A percentile compares a stretch with the other conserved stretches of the same genome.
Evolutionary conservation across 768 basidiomycete genomes (phyloP).

Genomic region (Tulasnella sp.): DNA sequence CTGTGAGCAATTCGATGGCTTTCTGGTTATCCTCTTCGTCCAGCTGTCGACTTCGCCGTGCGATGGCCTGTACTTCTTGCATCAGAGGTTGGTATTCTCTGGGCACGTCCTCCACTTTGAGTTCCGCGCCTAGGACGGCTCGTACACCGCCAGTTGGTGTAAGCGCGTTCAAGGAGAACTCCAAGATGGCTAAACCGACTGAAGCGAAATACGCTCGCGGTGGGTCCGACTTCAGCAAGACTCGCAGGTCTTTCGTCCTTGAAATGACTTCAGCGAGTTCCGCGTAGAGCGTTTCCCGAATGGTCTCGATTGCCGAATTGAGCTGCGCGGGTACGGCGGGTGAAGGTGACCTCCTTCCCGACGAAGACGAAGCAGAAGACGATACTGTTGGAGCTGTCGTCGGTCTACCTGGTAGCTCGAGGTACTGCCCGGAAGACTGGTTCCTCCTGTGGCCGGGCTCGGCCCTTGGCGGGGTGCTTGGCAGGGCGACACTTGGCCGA

Average conservation of each 20-base stretch:
- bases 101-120: constrained; percentile 59
- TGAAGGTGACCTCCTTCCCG: constrained; percentile 14
- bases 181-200: constrained; percentile 64
- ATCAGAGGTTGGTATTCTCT: constrained; percentile 59
- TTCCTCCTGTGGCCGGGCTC: background rate
- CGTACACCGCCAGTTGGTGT: constrained; percentile 44
- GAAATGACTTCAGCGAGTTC: constrained; percentile 64
- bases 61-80: constrained; percentile 51
- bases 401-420: constrained; percentile 13
- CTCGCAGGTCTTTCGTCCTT: constrained; percentile 44
- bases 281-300: constrained; percentile 82
- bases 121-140: constrained; percentile 49
- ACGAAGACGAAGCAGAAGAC: constrained; percentile 20
- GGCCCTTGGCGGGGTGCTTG: background rate
- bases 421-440: constrained; percentile 1
- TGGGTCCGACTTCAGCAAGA: constrained; percentile 53
- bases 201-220: constrained; percentile 72
- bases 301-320: constrained; percentile 61
- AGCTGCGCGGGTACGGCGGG: constrained; percentile 29
- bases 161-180: constrained; percentile 47
- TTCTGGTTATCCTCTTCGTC: constrained; percentile 46
- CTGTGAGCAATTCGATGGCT: constrained; percentile 39
- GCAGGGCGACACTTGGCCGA: background rate
- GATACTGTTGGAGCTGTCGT: constrained; percentile 25
- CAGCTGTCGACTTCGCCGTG: constrained; percentile 42